phyloP scores from a whole-genome alignment of 164 flowering plant species.

The Sextonia rubra region DNA sequence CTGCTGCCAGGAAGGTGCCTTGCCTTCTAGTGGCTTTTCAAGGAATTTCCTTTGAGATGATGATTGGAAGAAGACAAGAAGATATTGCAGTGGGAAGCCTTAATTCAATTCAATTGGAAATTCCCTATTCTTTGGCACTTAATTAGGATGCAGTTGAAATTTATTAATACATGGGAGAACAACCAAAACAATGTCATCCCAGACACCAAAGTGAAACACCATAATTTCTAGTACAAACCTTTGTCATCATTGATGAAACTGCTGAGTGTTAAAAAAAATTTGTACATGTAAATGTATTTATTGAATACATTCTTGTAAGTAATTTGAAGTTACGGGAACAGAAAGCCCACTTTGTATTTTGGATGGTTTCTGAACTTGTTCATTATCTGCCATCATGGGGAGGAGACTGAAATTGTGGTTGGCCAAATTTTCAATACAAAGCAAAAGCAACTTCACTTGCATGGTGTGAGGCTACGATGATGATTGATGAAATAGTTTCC shows the following conservation, averaged over 20 bases:
- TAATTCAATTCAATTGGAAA: background rate
- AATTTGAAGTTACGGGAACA: too few relatives aligned
- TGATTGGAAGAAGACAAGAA: background rate
- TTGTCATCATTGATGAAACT: slow-evolving; percentile 78
- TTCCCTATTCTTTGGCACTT: background rate
- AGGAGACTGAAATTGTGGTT: too few relatives aligned
- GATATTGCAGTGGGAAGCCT: background rate
- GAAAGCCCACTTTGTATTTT: too few relatives aligned
- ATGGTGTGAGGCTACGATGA: too few relatives aligned
- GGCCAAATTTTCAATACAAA: too few relatives aligned
- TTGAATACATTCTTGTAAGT: too few relatives aligned
- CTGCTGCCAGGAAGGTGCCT: background rate
- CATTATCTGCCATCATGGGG: too few relatives aligned
- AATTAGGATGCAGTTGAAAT: background rate
- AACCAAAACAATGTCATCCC: slow-evolving; percentile 33
- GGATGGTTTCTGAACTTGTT: too few relatives aligned
- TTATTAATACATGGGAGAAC: too few relatives aligned
- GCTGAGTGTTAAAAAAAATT: slow-evolving; percentile 8
- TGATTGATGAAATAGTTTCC: too few relatives aligned
- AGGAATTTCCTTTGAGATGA: background rate
- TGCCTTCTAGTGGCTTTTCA: background rate
- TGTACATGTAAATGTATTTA: too few relatives aligned
- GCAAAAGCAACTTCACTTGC: too few relatives aligned
- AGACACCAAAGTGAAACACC: slow-evolving; percentile 93
- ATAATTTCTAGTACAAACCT: slow-evolving; percentile 93